Conservation (phyloP, 768 basidiomycete species). For the Hortiboletus campestris region DNA sequence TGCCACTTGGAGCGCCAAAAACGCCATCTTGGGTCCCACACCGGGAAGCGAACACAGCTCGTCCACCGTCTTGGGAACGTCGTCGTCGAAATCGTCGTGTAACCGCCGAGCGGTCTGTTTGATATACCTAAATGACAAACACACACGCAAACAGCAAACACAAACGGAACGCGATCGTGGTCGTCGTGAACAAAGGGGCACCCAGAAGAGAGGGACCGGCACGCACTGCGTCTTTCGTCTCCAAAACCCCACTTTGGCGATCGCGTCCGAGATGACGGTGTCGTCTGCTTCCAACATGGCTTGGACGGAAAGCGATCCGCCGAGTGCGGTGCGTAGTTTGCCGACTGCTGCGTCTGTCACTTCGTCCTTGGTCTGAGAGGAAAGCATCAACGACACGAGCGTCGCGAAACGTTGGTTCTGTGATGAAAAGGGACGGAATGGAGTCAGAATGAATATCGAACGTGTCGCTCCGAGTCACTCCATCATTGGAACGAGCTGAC, state of each 20-base stretch:
- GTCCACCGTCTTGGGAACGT: constrained; percentile 87
- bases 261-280: constrained; percentile 64
- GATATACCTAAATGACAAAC: constrained; percentile 51
- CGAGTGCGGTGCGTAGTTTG: constrained; percentile 69
- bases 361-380: constrained; percentile 93
- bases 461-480: background rate
- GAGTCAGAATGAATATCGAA: too few species aligned
- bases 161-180: background rate
- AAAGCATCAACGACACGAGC: constrained; percentile 91
- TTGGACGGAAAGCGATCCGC: constrained; percentile 77
- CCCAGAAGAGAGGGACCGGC: too few species aligned
- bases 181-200: background rate
- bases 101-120: constrained; percentile 70
- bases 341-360: constrained; percentile 78
- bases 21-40: constrained; percentile 97
- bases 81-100: constrained; percentile 69
- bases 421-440: too few species aligned
- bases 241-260: constrained; percentile 93
- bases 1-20: constrained; percentile 76
- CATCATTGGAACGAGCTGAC: background rate
- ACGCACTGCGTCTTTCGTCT: constrained; percentile 77
- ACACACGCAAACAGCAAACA: too few species aligned
- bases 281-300: constrained; percentile 64
- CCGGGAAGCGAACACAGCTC: constrained; percentile 86
- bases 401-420: constrained; percentile 77